These are phyloP conservation scores for Dianthus caryophyllus DNA, from an alignment of 148 eudicot genomes.

Conservation along the genomic window DNA sequence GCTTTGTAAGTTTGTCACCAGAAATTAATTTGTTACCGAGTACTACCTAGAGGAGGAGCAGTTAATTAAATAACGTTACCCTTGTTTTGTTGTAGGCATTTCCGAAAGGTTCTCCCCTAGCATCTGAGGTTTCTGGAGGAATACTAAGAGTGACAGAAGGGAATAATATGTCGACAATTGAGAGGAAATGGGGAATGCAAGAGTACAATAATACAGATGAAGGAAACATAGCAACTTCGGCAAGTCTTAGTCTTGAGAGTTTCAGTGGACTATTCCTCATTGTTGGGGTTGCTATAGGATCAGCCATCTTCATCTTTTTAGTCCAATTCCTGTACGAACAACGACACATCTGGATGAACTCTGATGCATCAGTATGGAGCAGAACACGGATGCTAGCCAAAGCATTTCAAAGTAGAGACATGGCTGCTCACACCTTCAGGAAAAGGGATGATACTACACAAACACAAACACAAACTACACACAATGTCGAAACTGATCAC, in stretches of 20 bases:
- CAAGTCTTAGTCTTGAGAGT: conserved; percentile 37
- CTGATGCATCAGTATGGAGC: conserved; percentile 16
- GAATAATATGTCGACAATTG: conserved; percentile 17
- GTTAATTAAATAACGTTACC: neutral
- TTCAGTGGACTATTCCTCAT: conserved; percentile 53
- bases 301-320: conserved; percentile 28
- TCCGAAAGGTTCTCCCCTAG: conserved; percentile 35
- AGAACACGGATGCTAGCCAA: conserved; percentile 17
- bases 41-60: too few species aligned
- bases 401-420: conserved; percentile 17
- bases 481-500: conserved; percentile 1
- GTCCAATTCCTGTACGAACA: conserved; percentile 33
- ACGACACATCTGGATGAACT: conserved; percentile 22
- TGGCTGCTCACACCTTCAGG: conserved; percentile 21
- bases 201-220: conserved; percentile 24
- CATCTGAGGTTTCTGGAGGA: conserved; percentile 30
- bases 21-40: neutral
- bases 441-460: too few species aligned
- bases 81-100: conserved; percentile 22
- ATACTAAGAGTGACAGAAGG: conserved; percentile 33
- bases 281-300: conserved; percentile 30
- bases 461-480: conserved; percentile 13
- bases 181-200: conserved; percentile 25
- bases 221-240: conserved; percentile 19
- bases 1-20: conserved; percentile 25